Evolutionary conservation across 2,329 filamentous ascomycete species (phyloP).

Genomic region (Sodiomyces alkalinus): DNA sequence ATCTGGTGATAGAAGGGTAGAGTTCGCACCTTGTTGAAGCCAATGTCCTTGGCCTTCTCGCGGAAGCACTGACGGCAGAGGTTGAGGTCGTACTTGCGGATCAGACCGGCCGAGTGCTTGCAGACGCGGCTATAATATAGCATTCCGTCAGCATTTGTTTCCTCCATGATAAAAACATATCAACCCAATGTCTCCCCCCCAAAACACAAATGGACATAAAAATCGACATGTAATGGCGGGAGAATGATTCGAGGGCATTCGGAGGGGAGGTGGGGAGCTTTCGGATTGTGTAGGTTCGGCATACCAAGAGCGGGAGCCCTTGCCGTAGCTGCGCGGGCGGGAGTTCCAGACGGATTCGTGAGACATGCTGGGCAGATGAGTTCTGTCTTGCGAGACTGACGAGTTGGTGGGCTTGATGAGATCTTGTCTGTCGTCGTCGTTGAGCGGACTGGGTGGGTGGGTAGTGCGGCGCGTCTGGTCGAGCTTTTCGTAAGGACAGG

Average conservation of each 20-base stretch:
- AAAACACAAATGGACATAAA: no score
- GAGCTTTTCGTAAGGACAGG: no score
- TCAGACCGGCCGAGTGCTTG: slow-evolving; percentile 96
- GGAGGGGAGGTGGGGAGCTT: background rate
- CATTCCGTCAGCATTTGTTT: slow-evolving; percentile 15
- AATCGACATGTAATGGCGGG: no score
- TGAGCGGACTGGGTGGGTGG: slow-evolving; percentile 3
- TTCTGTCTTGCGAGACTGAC: no score
- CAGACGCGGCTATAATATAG: slow-evolving; percentile 42
- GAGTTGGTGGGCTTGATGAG: no score
- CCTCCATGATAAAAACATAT: slow-evolving; percentile 1
- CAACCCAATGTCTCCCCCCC: slow-evolving; percentile 1
- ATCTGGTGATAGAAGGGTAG: background rate
- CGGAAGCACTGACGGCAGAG: slow-evolving; percentile 70
- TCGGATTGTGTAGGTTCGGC: slow-evolving; percentile 19
- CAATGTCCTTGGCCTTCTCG: slow-evolving; percentile 58
- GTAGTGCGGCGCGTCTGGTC: no score
- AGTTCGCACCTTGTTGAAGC: slow-evolving; percentile 51
- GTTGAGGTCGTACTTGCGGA: slow-evolving; percentile 98
- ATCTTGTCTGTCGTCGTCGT: slow-evolving; percentile 11
- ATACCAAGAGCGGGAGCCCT: slow-evolving; percentile 89
- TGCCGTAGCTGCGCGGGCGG: slow-evolving; percentile 92
- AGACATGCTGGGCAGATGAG: slow-evolving; percentile 37
- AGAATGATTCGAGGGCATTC: background rate
- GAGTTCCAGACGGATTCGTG: slow-evolving; percentile 99